These are phyloP conservation scores for Drosera spatulata DNA, from an alignment of 179 eudicot genomes.

Conservation along the genomic window DNA sequence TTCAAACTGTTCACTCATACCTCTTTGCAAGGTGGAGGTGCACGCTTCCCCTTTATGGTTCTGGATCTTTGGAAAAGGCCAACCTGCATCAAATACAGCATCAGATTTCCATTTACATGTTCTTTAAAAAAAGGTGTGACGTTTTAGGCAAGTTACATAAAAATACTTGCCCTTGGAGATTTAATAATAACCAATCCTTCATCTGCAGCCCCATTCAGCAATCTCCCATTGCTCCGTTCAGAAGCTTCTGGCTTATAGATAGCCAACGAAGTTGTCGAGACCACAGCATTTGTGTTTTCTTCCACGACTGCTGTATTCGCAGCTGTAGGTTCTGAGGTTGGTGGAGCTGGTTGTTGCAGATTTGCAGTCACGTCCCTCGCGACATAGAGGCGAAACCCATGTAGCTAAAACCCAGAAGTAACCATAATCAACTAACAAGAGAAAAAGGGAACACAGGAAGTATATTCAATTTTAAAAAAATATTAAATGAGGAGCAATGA, in stretches of 20 bases:
- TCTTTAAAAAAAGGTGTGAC: background rate
- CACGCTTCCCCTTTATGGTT: slow-evolving; percentile 67
- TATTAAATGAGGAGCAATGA: no score
- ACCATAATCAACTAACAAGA: background rate
- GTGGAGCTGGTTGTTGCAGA: slow-evolving; percentile 21
- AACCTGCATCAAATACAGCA: slow-evolving; percentile 36
- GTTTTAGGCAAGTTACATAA: background rate
- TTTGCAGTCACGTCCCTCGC: slow-evolving; percentile 41
- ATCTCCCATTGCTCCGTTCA: slow-evolving; percentile 23
- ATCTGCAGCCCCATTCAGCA: slow-evolving; percentile 61
- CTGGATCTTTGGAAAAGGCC: slow-evolving; percentile 84
- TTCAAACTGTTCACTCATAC: slow-evolving; percentile 16
- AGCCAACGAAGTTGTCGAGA: slow-evolving; percentile 60
- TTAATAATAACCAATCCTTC: slow-evolving; percentile 60
- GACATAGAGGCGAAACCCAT: slow-evolving; percentile 75
- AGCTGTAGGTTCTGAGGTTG: slow-evolving; percentile 35
- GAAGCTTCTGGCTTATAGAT: slow-evolving; percentile 31
- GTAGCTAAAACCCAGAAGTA: slow-evolving; percentile 35
- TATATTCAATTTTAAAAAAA: no score
- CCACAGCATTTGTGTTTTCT: slow-evolving; percentile 40
- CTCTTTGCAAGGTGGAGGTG: slow-evolving; percentile 92
- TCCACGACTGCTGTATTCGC: slow-evolving; percentile 21
- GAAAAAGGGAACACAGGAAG: background rate
- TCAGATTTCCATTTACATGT: slow-evolving; percentile 1
- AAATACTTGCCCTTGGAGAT: slow-evolving; percentile 63